phyloP scores from a whole-genome alignment of 495 filamentous ascomycete genomes.

The Trichoderma erinaceum region DNA sequence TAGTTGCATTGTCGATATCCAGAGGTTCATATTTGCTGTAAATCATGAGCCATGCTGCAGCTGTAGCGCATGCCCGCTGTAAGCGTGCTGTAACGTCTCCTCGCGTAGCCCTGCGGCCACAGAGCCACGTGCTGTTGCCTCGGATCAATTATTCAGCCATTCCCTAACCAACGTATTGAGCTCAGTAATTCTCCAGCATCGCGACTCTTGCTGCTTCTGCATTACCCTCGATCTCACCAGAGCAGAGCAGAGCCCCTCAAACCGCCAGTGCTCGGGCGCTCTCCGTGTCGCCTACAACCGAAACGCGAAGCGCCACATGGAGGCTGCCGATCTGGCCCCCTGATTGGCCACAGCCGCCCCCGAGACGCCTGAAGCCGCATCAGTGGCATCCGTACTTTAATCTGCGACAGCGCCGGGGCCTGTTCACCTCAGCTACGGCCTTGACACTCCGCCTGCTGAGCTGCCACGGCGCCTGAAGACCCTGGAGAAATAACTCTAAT shows the following conservation, averaged over 20 bases:
- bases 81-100: neutral
- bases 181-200: neutral
- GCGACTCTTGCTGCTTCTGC: neutral
- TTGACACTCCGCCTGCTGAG: neutral
- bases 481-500: neutral
- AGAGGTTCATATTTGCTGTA: no score
- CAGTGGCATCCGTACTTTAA: slow-evolving; percentile 13
- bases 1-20: no score
- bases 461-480: slow-evolving; percentile 4
- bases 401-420: slow-evolving; percentile 10
- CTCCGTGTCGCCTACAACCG: slow-evolving; percentile 12
- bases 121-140: neutral
- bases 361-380: slow-evolving; percentile 14
- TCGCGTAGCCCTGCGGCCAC: no score
- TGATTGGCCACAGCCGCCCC: neutral
- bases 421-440: neutral
- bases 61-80: neutral
- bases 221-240: neutral
- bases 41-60: no score
- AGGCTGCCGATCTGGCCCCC: slow-evolving; percentile 6
- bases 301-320: slow-evolving; percentile 13
- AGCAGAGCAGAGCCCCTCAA: neutral
- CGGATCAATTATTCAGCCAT: neutral
- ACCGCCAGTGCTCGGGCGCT: neutral
- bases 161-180: neutral